Conservation (phyloP, 805 yeast species). For the Vanderwaltozyma yarrowii region DNA sequence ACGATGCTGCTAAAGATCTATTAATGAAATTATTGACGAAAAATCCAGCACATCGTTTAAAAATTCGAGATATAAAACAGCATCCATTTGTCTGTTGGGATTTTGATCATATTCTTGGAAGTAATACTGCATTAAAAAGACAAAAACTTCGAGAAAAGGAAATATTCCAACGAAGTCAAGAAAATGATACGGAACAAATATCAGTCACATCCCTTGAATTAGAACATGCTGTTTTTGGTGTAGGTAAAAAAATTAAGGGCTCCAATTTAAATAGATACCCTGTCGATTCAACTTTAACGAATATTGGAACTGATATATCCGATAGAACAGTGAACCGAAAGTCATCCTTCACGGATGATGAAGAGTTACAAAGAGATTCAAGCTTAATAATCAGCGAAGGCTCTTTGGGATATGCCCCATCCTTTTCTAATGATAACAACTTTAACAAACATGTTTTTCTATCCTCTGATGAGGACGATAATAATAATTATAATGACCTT, state of each 20-base stretch:
- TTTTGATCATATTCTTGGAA: constrained; percentile 19
- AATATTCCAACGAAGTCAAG: constrained; percentile 18
- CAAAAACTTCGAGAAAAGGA: constrained; percentile 12
- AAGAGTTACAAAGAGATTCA: too few species aligned
- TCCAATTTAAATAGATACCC: constrained; percentile 9
- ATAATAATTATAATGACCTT: constrained; percentile 1
- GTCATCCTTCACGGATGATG: too few species aligned
- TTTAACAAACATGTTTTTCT: not conserved
- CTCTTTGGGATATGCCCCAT: not conserved
- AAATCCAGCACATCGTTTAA: constrained; percentile 57
- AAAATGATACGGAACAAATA: constrained; percentile 33
- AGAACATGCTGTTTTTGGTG: constrained; percentile 71
- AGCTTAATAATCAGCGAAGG: not conserved
- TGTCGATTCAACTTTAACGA: too few species aligned
- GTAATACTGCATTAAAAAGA: constrained; percentile 9
- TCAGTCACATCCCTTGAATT: constrained; percentile 59
- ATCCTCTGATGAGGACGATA: not conserved
- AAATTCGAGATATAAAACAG: constrained; percentile 57
- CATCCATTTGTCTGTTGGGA: constrained; percentile 60
- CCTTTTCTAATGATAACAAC: not conserved
- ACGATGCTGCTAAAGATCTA: constrained; percentile 42
- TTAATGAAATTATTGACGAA: constrained; percentile 53
- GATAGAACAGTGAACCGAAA: too few species aligned
- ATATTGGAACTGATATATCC: too few species aligned
- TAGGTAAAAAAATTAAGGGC: constrained; percentile 52